Evolutionary conservation across 2,329 filamentous ascomycete genomes (phyloP).

Genomic region (Hypoxylon sp.): DNA sequence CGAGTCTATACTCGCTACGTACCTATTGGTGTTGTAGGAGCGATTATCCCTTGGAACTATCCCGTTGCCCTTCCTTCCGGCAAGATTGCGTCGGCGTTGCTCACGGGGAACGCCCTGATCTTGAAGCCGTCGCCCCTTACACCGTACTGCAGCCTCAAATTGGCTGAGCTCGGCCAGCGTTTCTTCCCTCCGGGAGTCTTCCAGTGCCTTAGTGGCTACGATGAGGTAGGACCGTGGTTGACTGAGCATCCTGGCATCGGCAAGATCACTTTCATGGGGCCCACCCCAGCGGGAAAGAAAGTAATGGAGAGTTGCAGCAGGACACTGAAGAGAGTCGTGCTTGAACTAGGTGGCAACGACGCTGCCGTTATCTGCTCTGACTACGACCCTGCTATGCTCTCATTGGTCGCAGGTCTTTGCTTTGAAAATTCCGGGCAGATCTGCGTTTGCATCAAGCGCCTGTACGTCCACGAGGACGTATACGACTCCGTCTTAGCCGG

Average conservation of each 20-base stretch:
- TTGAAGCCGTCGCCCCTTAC: conserved; percentile 72
- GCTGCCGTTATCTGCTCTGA: conserved; percentile 69
- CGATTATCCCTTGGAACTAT: not conserved
- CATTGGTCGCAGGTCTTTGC: not conserved
- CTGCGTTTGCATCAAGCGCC: conserved; percentile 64
- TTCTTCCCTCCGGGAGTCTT: conserved; percentile 74
- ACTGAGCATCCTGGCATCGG: conserved; percentile 71
- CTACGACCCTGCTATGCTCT: conserved; percentile 64
- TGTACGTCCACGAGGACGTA: conserved; percentile 70
- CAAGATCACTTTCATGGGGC: conserved; percentile 69
- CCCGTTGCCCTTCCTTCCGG: conserved; percentile 59
- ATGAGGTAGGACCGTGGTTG: conserved; percentile 71
- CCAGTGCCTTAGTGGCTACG: conserved; percentile 72
- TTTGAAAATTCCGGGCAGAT: conserved; percentile 66
- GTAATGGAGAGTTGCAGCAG: not conserved
- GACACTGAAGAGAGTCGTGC: conserved; percentile 1
- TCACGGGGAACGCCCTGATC: conserved; percentile 71
- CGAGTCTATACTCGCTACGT: conserved; percentile 69
- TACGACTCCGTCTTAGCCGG: conserved; percentile 61
- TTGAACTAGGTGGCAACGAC: not conserved
- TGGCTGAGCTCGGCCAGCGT: conserved; percentile 69
- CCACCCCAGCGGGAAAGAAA: not conserved
- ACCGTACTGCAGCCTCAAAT: conserved; percentile 62
- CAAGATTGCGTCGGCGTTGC: conserved; percentile 70
- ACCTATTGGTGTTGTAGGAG: conserved; percentile 53